Evolutionary conservation across 371 early-diverging fungal species (phyloP).

Genomic region (Mucor racemosus): DNA sequence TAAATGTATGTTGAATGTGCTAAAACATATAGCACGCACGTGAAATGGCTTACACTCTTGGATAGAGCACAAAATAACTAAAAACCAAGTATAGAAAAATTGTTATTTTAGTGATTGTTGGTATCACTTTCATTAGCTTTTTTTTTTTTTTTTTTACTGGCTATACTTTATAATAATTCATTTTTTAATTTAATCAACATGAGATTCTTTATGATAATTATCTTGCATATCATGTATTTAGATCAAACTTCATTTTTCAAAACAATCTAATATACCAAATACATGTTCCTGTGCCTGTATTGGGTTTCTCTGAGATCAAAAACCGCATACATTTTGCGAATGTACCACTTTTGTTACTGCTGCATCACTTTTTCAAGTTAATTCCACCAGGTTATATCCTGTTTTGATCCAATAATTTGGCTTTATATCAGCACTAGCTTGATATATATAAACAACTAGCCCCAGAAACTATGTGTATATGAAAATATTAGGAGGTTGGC

Average conservation of each 20-base stretch:
- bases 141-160: no score
- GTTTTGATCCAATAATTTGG: conserved; percentile 2
- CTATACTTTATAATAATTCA: no score
- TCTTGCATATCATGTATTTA: neutral
- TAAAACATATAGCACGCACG: neutral
- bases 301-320: neutral
- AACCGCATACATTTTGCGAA: neutral
- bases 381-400: neutral
- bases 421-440: neutral
- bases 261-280: neutral
- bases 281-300: conserved; percentile 1
- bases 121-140: neutral
- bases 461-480: neutral
- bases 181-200: no score
- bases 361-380: neutral
- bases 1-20: neutral
- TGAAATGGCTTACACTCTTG: neutral
- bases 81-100: neutral
- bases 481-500: neutral
- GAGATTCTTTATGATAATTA: neutral
- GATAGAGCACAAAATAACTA: neutral
- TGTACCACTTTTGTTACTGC: neutral
- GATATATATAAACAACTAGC: neutral
- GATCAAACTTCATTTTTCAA: neutral
- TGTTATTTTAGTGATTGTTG: neutral